Evolutionary conservation across 1,284 basidiomycete species (phyloP), one percentile per base, ranked within the genome.

Genomic region (Ustilago cynodontis): DNA sequence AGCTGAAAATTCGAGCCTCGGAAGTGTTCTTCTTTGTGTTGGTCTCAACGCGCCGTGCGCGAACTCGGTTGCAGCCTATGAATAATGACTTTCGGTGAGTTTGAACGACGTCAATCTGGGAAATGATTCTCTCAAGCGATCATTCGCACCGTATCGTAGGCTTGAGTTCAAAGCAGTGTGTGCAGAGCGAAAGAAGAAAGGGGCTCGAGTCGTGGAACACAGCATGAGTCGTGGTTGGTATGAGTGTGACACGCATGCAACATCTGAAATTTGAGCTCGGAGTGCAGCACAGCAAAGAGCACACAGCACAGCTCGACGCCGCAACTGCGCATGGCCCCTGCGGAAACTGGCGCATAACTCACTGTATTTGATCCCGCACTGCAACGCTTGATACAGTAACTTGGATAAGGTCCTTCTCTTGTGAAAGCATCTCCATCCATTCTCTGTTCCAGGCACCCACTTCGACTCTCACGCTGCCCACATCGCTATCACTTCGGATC

Each of bases 381-480:
- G n/a, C n/a, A n/a, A n/a, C n/a, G n/a, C n/a, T n/a, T n/a, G n/a
- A n/a, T n/a, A n/a, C n/a, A n/a, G n/a, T n/a, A n/a, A n/a, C n/a
- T n/a, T n/a, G n/a, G n/a, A n/a, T n/a, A n/a, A n/a, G 45, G 2
- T 45, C n/a, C 24, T 37, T 56, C 31, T 20, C 39, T 54, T 29
- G 55, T 63, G 50, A 62, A 61, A 58, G 51, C 39, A 35, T 22
- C 39, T 29, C n/a, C 3, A 53, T 5, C 39, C 8, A 28, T n/a
- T 31, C 31, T 20, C n/a, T n/a, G n/a, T 41, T 33, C 16, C 29
- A 35, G 33, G 14, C n/a, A 29, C n/a, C 33, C 22, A 22, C 22
- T 22, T 28, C 39, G 56, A 49, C 41, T 10, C 41, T 26, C 7
- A 51, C 63, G 20, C n/a, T n/a, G n/a, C 41, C 59, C 50, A 58